Conservation (phyloP, 2,329 filamentous ascomycete species). For the Sarocladiaceae sp. region DNA sequence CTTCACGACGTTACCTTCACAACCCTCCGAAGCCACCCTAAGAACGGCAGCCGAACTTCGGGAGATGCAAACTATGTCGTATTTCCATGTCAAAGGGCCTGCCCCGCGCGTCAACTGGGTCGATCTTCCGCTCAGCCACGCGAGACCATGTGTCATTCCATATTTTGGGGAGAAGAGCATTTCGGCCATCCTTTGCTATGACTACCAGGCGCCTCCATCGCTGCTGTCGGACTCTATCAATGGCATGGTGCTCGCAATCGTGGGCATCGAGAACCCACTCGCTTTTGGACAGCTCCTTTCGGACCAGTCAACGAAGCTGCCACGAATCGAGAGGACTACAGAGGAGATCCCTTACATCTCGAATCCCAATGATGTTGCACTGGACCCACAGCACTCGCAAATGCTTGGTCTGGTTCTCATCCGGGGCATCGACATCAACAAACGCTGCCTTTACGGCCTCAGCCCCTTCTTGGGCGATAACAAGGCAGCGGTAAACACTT, state of each 20-base stretch:
- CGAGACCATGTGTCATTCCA: conserved; percentile 29
- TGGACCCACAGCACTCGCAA: conserved; percentile 56
- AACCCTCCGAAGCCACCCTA: conserved; percentile 48
- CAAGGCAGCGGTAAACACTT: conserved; percentile 34
- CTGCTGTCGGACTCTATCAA: conserved; percentile 63
- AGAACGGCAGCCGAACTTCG: conserved; percentile 63
- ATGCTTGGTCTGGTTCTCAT: conserved; percentile 64
- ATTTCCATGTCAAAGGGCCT: conserved; percentile 53
- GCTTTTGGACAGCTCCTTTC: conserved; percentile 39
- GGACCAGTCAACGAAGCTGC: not conserved
- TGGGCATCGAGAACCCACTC: conserved; percentile 51
- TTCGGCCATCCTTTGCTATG: conserved; percentile 63
- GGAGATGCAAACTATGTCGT: conserved; percentile 75
- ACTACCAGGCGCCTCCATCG: conserved; percentile 55
- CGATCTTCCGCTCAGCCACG: conserved; percentile 10
- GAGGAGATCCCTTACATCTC: conserved; percentile 61
- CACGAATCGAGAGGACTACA: conserved; percentile 22
- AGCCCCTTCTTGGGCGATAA: conserved; percentile 48
- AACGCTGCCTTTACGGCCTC: conserved; percentile 56
- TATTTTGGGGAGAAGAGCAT: conserved; percentile 51
- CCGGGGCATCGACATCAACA: conserved; percentile 59
- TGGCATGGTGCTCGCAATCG: conserved; percentile 64
- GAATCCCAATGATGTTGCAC: conserved; percentile 45
- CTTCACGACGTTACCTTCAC: conserved; percentile 55
- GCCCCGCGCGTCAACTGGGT: conserved; percentile 13